Evolutionary conservation across 148 eudicot genomes (phyloP).

Genomic region (Heliamphora exappendiculata): DNA sequence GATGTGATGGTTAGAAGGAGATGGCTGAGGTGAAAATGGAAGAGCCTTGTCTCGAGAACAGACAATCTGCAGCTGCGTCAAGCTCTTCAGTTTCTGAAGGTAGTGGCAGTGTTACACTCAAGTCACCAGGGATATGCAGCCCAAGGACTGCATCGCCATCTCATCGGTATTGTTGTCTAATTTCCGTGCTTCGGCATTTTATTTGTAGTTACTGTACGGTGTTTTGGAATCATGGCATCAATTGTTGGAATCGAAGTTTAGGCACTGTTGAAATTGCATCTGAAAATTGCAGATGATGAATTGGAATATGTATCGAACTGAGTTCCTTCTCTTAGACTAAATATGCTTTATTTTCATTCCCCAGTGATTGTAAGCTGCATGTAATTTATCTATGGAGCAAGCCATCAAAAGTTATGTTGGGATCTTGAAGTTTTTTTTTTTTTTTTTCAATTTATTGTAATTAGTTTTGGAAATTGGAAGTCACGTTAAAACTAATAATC

Average conservation of each 20-base stretch:
- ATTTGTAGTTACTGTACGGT: not conserved
- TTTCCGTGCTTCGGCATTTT: not conserved
- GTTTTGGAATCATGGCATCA: not conserved
- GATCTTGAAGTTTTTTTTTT: not conserved
- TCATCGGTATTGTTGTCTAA: conserved; percentile 47
- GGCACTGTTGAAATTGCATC: not conserved
- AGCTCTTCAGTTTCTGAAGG: conserved; percentile 70
- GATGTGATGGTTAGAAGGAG: conserved; percentile 18
- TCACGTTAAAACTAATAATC: not conserved
- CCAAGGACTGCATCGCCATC: conserved; percentile 58
- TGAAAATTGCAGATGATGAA: not conserved
- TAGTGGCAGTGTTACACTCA: conserved; percentile 52
- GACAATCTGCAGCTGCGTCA: conserved; percentile 65
- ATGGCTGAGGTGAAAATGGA: conserved; percentile 56
- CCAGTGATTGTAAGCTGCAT: not conserved
- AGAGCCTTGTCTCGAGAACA: conserved; percentile 68
- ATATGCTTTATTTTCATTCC: not conserved
- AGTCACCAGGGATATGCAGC: conserved; percentile 62
- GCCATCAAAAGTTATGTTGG: not conserved
- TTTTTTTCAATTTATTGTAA: not conserved
- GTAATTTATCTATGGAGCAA: not conserved
- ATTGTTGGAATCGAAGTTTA: not conserved
- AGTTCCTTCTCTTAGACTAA: not conserved
- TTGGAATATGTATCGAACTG: not conserved
- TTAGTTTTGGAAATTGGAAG: not conserved